These are phyloP conservation scores for Diaporthe eres DNA, from an alignment of 2,329 filamentous ascomycete genomes.

Conservation along the genomic window DNA sequence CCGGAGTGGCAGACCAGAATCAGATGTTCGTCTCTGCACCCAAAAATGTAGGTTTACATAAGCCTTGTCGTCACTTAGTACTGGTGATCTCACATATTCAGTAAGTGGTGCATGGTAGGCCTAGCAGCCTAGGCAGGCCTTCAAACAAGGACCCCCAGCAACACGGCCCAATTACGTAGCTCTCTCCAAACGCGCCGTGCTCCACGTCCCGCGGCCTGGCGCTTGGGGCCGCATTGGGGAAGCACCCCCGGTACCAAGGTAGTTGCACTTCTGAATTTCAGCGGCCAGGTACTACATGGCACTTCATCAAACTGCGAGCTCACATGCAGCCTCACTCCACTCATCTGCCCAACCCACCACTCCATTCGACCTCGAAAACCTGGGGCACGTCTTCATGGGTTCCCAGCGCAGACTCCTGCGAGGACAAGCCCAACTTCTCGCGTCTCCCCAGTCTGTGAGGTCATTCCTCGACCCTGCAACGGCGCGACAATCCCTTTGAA, in stretches of 20 bases:
- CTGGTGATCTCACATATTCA: slow-evolving; percentile 36
- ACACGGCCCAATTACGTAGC: slow-evolving; percentile 15
- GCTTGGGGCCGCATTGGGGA: slow-evolving; percentile 30
- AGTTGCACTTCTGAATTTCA: slow-evolving; percentile 13
- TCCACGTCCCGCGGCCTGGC: slow-evolving; percentile 25
- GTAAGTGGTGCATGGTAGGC: not conserved
- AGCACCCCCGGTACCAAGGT: slow-evolving; percentile 3
- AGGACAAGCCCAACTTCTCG: slow-evolving; percentile 11
- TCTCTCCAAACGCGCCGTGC: slow-evolving; percentile 19
- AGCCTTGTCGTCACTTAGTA: slow-evolving; percentile 8
- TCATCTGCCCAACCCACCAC: slow-evolving; percentile 14
- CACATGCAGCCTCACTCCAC: slow-evolving; percentile 33
- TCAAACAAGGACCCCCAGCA: slow-evolving; percentile 12
- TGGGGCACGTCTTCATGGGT: slow-evolving; percentile 20
- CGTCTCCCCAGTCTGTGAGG: not conserved
- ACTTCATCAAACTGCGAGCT: slow-evolving; percentile 30
- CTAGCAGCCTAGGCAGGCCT: not conserved
- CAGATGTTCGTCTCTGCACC: slow-evolving; percentile 37
- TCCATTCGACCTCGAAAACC: slow-evolving; percentile 4
- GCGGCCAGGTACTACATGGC: slow-evolving; percentile 20
- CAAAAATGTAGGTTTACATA: slow-evolving; percentile 36
- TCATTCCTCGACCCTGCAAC: slow-evolving; percentile 5
- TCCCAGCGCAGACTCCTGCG: slow-evolving; percentile 6
- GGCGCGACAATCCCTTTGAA: slow-evolving; percentile 21
- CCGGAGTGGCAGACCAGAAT: not conserved